Conservation (phyloP, 1,139 yeast species). For the Blastobotrys persicus region DNA sequence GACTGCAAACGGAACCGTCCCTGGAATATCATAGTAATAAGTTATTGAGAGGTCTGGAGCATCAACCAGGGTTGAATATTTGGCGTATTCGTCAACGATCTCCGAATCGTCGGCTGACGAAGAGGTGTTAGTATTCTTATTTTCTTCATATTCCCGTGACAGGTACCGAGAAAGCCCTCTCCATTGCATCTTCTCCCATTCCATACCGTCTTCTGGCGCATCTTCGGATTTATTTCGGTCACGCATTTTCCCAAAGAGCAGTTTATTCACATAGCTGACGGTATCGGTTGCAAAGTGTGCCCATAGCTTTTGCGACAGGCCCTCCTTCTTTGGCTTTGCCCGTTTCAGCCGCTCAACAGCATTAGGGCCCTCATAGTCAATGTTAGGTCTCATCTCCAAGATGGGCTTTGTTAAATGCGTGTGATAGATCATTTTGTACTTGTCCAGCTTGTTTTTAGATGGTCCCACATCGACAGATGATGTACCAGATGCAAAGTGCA, state of each 20-base stretch:
- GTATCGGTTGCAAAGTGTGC: background rate
- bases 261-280: background rate
- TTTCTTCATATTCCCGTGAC: conserved; percentile 20
- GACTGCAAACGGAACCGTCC: conserved; percentile 46
- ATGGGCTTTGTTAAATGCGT: conserved; percentile 51
- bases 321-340: background rate
- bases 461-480: conserved; percentile 59
- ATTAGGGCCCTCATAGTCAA: conserved; percentile 45
- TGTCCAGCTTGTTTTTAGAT: conserved; percentile 53
- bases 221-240: conserved; percentile 6
- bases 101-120: conserved; percentile 35
- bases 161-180: conserved; percentile 44
- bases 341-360: conserved; percentile 3
- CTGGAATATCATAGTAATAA: conserved; percentile 72
- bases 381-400: conserved; percentile 65
- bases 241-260: background rate
- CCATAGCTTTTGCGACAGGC: background rate
- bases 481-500: conserved; percentile 55
- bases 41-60: conserved; percentile 53
- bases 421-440: conserved; percentile 48
- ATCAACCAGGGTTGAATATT: conserved; percentile 70
- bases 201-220: conserved; percentile 12
- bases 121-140: background rate
- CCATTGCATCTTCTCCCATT: conserved; percentile 36
- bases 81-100: conserved; percentile 72